These are phyloP conservation scores for Prunus kanzakura DNA, from an alignment of 306 rosid species.

Conservation along the genomic window DNA sequence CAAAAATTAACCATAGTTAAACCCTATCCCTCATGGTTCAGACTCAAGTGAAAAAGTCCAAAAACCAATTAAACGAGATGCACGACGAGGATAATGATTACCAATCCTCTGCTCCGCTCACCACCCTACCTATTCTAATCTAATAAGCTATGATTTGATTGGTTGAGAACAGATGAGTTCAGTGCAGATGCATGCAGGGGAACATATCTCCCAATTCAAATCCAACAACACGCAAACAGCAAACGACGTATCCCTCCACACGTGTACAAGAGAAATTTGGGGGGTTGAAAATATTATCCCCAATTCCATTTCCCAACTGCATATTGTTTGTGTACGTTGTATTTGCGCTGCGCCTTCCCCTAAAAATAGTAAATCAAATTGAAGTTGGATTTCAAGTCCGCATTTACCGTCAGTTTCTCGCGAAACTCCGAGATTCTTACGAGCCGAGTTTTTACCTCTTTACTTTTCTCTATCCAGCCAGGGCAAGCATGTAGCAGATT, in stretches of 20 bases:
- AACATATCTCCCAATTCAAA: no score
- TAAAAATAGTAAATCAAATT: neutral
- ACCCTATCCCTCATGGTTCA: conserved; percentile 28
- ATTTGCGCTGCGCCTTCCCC: no score
- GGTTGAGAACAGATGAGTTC: no score
- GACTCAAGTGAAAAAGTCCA: no score
- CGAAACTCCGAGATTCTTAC: no score
- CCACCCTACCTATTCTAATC: no score
- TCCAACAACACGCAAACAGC: conserved; percentile 6
- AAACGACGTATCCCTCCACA: conserved; percentile 22
- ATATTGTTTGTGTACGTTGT: neutral
- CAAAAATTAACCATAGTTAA: conserved; percentile 33
- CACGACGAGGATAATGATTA: no score
- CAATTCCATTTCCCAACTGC: neutral
- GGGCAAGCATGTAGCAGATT: neutral
- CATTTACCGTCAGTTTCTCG: neutral
- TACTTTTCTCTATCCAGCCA: no score
- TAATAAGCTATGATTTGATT: no score
- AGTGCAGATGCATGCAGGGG: no score
- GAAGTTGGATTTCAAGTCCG: conserved; percentile 8
- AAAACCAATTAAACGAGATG: no score
- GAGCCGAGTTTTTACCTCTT: neutral
- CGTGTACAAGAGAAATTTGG: neutral
- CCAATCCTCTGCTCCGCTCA: no score
- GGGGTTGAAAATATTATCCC: neutral